A percentile compares a stretch with the other conserved stretches of the same genome.
Conservation (phyloP, 768 basidiomycete genomes). For the Tylopilus rubrobrunneus region DNA sequence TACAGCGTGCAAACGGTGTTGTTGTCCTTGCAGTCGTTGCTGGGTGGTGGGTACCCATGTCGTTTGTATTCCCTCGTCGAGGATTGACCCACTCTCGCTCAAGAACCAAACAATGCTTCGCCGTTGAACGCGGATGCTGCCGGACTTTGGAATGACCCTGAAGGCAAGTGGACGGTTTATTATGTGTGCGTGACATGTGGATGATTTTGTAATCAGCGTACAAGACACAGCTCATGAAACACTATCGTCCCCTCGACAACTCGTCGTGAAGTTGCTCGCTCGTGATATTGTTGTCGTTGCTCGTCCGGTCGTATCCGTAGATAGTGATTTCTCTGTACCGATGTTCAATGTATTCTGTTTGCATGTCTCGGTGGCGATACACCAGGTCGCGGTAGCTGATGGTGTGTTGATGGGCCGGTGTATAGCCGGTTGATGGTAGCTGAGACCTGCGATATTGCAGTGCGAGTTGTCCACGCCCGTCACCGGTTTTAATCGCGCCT, state of each 20-base stretch:
- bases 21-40: conserved; percentile 79
- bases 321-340: conserved; percentile 9
- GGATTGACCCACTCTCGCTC: conserved; percentile 1
- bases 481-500: too few species aligned
- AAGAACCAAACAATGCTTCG: conserved; percentile 91
- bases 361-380: not conserved
- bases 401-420: too few species aligned
- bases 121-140: conserved; percentile 88
- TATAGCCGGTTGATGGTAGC: too few species aligned
- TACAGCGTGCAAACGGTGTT: conserved; percentile 91
- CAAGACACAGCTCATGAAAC: conserved; percentile 66
- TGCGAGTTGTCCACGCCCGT: too few species aligned
- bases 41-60: conserved; percentile 62
- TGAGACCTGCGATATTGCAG: too few species aligned
- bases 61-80: not conserved
- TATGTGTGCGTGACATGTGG: not conserved
- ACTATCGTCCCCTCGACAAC: conserved; percentile 57
- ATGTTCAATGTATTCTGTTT: conserved; percentile 10
- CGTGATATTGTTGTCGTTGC: not conserved
- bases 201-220: conserved; percentile 45
- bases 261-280: conserved; percentile 24
- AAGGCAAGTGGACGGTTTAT: conserved; percentile 39
- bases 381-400: too few species aligned
- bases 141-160: conserved; percentile 69
- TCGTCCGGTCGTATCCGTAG: conserved; percentile 6